A percentile compares a stretch with the other conserved stretches of the same genome.
These are phyloP conservation scores for Lepiota brunneoincarnata DNA, from an alignment of 768 basidiomycete species.

Conservation along the genomic window DNA sequence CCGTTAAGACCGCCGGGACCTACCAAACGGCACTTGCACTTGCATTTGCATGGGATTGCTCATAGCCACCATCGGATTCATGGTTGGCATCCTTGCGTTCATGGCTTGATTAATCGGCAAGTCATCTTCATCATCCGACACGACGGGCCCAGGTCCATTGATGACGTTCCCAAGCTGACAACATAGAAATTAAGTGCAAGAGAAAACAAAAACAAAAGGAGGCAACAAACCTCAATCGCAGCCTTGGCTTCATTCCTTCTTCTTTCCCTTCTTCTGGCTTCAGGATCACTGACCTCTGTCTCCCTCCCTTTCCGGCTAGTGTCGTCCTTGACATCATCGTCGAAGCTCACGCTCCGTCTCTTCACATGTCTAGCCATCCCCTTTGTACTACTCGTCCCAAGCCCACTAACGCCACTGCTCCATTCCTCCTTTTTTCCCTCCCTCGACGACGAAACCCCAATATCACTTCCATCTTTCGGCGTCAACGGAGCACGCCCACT, in stretches of 20 bases:
- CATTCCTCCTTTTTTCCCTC: constrained; percentile 21
- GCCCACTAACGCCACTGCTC: constrained; percentile 34
- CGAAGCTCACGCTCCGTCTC: constrained; percentile 68
- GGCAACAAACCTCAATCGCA: constrained; percentile 74
- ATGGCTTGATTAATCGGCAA: constrained; percentile 42
- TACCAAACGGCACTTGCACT: constrained; percentile 29
- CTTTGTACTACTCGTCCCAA: constrained; percentile 16
- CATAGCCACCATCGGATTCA: constrained; percentile 46
- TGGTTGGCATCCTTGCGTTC: constrained; percentile 36
- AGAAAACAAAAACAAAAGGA: constrained; percentile 4
- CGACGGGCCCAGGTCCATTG: constrained; percentile 69
- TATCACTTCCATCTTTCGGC: constrained; percentile 76
- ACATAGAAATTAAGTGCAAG: constrained; percentile 13
- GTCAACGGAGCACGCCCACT: constrained; percentile 74
- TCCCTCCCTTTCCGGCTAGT: constrained; percentile 20
- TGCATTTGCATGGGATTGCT: constrained; percentile 32
- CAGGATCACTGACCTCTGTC: constrained; percentile 29
- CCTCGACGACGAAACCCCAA: constrained; percentile 25
- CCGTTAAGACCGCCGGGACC: constrained; percentile 19
- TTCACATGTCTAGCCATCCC: constrained; percentile 34
- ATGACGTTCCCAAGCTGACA: constrained; percentile 82
- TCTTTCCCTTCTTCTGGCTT: constrained; percentile 66
- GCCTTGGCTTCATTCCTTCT: constrained; percentile 82
- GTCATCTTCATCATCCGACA: constrained; percentile 54
- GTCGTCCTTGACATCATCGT: constrained; percentile 39